phyloP scores from a whole-genome alignment of 768 basidiomycete species.

The Leccinum olivaceopallidum region DNA sequence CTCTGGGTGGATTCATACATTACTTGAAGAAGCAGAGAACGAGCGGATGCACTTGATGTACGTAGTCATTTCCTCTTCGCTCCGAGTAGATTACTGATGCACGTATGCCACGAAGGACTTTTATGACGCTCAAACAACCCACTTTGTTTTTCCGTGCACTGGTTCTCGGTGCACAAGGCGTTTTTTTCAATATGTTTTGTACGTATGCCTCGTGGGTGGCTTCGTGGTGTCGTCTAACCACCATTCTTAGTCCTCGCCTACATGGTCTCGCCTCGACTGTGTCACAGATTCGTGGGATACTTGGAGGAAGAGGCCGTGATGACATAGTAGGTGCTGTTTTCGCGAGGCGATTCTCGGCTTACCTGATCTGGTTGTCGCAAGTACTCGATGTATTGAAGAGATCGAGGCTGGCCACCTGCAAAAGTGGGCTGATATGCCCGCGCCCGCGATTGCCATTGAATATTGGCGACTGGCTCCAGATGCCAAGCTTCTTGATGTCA shows the following conservation, averaged over 20 bases:
- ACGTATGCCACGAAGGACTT: constrained; percentile 61
- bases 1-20: constrained; percentile 86
- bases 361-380: constrained; percentile 30
- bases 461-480: constrained; percentile 83
- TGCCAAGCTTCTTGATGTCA: constrained; percentile 82
- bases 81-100: constrained; percentile 14
- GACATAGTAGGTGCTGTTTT: constrained; percentile 68
- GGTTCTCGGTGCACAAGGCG: constrained; percentile 89
- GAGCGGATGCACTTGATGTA: constrained; percentile 96
- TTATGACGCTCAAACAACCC: constrained; percentile 89
- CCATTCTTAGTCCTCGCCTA: constrained; percentile 65
- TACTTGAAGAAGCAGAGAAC: constrained; percentile 94
- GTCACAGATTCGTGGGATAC: constrained; percentile 90
- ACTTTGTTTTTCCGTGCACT: constrained; percentile 77
- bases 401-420: constrained; percentile 81
- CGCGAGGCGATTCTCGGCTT: constrained; percentile 19
- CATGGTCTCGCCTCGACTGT: constrained; percentile 68
- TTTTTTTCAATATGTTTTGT: constrained; percentile 90
- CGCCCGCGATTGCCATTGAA: constrained; percentile 90
- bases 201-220: constrained; percentile 30
- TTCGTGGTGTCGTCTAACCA: constrained; percentile 16
- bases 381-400: constrained; percentile 81
- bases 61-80: constrained; percentile 4
- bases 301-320: constrained; percentile 94
- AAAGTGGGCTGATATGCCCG: constrained; percentile 73